Conservation (phyloP, 345 rosid genomes). For the Toxicodendron radicans region DNA sequence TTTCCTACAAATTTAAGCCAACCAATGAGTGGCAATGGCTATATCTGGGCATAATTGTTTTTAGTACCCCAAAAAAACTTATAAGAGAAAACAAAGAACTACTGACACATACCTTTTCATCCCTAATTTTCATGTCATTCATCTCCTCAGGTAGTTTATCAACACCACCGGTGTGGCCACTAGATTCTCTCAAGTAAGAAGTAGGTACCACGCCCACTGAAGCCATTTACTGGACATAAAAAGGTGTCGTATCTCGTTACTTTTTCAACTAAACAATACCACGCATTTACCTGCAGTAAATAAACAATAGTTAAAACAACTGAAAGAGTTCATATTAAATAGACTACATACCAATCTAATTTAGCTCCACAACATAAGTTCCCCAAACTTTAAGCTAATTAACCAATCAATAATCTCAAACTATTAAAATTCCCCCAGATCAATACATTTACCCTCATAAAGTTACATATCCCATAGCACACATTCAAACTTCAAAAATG, state of each 20-base stretch:
- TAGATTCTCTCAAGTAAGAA: conserved; percentile 54
- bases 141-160: conserved; percentile 78
- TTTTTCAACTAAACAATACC: conserved; percentile 19
- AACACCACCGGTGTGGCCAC: conserved; percentile 46
- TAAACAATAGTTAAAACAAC: not conserved
- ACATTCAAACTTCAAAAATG: not conserved
- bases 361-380: not conserved
- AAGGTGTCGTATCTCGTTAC: conserved; percentile 18
- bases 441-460: not conserved
- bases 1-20: conserved; percentile 58
- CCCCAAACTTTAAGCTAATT: not conserved
- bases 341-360: too few species aligned
- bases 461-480: not conserved
- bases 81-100: not conserved
- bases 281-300: conserved; percentile 32
- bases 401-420: conserved; percentile 3
- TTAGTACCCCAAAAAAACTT: not conserved
- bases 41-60: too few species aligned
- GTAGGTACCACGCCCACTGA: conserved; percentile 64
- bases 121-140: conserved; percentile 90
- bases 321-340: not conserved
- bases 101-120: conserved; percentile 48
- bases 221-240: conserved; percentile 51
- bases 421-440: not conserved
- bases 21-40: not conserved